A percentile compares a stretch with the other conserved stretches of the same genome.
Conservation (phyloP, 352 stramenopile genomes). For the Phytophthora chlamydospora region DNA sequence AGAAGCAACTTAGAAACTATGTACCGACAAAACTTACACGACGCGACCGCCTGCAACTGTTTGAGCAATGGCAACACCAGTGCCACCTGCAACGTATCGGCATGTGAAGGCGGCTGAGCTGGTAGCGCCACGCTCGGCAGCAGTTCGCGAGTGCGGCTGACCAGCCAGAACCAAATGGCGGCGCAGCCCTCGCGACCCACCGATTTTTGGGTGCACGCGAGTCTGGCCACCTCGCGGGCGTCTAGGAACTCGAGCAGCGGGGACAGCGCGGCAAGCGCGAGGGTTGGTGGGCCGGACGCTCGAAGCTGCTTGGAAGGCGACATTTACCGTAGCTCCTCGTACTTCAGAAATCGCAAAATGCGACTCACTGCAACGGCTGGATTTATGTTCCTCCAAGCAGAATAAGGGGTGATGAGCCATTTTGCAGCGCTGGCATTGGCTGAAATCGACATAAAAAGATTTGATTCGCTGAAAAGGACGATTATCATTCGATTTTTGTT, state of each 20-base stretch:
- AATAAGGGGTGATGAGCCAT: no score
- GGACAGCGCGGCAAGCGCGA: constrained; percentile 41
- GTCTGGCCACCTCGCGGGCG: constrained; percentile 34
- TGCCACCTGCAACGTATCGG: constrained; percentile 36
- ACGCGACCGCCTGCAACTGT: constrained; percentile 54
- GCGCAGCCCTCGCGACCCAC: constrained; percentile 29
- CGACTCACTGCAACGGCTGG: not conserved
- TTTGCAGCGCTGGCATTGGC: constrained; percentile 16
- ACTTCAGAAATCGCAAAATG: constrained; percentile 8
- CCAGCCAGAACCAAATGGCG: constrained; percentile 53
- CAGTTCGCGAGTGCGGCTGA: constrained; percentile 31
- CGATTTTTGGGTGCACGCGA: constrained; percentile 41
- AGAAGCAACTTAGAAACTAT: not conserved
- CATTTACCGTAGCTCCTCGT: constrained; percentile 6
- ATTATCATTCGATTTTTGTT: constrained; percentile 3
- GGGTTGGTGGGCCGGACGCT: not conserved
- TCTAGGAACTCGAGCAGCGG: constrained; percentile 67
- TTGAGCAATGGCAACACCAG: constrained; percentile 53
- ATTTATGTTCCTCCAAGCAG: not conserved
- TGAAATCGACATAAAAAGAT: constrained; percentile 3
- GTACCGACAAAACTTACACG: constrained; percentile 42
- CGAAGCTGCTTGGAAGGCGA: constrained; percentile 25
- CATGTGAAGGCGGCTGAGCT: constrained; percentile 14
- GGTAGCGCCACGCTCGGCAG: constrained; percentile 39
- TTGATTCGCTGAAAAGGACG: constrained; percentile 36